Conservation (phyloP, 129 eudicot species). For the Saposhnikovia divaricata region DNA sequence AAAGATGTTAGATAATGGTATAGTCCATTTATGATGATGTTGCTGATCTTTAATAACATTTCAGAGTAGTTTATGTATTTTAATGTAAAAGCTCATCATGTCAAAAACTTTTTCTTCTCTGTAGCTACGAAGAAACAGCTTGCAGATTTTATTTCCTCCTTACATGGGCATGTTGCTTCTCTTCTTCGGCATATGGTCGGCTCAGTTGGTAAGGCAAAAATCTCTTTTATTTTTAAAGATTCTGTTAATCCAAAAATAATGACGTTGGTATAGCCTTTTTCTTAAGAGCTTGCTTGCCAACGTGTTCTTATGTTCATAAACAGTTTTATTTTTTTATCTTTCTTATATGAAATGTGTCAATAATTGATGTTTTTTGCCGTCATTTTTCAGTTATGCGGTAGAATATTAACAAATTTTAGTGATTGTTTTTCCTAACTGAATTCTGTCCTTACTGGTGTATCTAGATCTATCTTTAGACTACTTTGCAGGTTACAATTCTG, state of each 20-base stretch:
- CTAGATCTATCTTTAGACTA: background rate
- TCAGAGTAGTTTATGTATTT: background rate
- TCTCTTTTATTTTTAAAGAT: background rate
- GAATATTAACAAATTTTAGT: background rate
- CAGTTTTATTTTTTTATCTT: background rate
- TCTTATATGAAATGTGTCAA: background rate
- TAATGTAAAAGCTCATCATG: background rate
- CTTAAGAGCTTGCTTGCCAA: background rate
- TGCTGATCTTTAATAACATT: background rate
- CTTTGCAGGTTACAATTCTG: background rate
- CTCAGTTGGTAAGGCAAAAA: slow-evolving; percentile 64
- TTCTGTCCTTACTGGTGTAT: background rate
- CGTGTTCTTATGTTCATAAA: background rate
- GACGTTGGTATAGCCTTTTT: background rate
- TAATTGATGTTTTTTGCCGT: background rate
- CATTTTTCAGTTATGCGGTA: background rate
- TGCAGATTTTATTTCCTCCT: slow-evolving; percentile 62
- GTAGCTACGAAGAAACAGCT: slow-evolving; percentile 77
- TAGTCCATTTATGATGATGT: background rate
- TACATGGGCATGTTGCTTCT: slow-evolving; percentile 90
- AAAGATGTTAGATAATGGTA: slow-evolving; percentile 84
- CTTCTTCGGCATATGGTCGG: slow-evolving; percentile 94
- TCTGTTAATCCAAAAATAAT: background rate
- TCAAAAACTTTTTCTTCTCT: slow-evolving; percentile 14
- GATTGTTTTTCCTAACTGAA: background rate